Base-by-base conservation (phyloP, 1,139 yeast genomes). In the Pichia sp. region DNA sequence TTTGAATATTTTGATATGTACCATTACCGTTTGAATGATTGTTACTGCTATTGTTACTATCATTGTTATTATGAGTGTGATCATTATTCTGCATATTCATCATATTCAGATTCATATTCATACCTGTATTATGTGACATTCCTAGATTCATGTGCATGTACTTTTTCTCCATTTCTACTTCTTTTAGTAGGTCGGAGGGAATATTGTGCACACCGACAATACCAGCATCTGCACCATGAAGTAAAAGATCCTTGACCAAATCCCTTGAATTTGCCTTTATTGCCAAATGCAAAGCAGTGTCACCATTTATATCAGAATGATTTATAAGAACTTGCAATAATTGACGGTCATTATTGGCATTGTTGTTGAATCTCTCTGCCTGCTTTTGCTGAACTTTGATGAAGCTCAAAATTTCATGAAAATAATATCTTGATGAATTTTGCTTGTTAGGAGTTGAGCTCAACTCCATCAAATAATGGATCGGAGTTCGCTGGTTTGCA, bases 281-380 rank as follows among this genome's bases (percentile, higher is more conserved):
- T 6, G 90, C 87, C 50, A 86, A 70, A 62, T 85, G 89, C 52
- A 85, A 69, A 38, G 87, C 84, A 0, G 90, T 84, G 59, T 85
- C 85, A 7, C 92, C 90, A 58, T 80, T 75, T n/a, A 76, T 77
- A 68, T 86, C 93, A 61, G 80, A 85, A 65, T 84, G 90, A 62
- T 85, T 84, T 45, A 86, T 68, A 41, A 86, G 83, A 63, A 84
- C 82, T 54, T 76, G 78, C 58, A 85, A 69, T 57, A 86, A 70
- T 55, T 83, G 78, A 53, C 71, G 70, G 16, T 65, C 64, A 13
- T 58, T 58, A 19, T 55, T 56, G 3, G 49, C 45, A 62, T 65
- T 49, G 19, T 45, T 52, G 49, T 57, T 51, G 47, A 59, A 48
- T 51, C 55, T 60, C 62, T 71, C 67, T n/a, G 69, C 69, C 52